Evolutionary conservation across 2,329 filamentous ascomycete species (phyloP), one percentile per base, ranked within the genome.

Genomic region (Xylariaceae sp.): DNA sequence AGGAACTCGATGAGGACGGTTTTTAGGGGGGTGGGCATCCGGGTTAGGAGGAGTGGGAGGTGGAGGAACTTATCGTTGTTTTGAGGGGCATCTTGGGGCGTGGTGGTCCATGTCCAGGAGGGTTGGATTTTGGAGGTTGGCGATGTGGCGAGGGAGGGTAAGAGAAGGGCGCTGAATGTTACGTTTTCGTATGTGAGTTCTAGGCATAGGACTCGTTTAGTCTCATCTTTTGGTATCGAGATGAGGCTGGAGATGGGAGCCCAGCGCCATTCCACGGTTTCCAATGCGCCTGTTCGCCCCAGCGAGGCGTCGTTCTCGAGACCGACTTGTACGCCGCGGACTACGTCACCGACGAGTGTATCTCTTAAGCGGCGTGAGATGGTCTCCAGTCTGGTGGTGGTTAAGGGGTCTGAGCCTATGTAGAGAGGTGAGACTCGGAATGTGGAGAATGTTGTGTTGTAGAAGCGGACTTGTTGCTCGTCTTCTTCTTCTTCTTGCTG

Each of bases 391-490:
- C 73, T 70, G 0, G 60, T 39, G 0, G 62, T 42, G 0, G 66
- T 67, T 1, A 81, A 66, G 0, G 58, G 38, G 2, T 72, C 64
- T 3, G 64, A 46, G 19, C 76, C 77, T 18, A 78, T 51, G 59
- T 75, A 74, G 1, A 83, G 67, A 1, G 79, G 78, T 0, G 80
- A 82, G 2, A 75, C 72, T 42, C 78, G 76, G 58, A 81, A 75
- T 6, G 75, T 75, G 3, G 79, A 77, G 55, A 81, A 83, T 12
- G 78, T 81, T 0, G 76, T 81, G 66, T 80, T 78, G 69, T 79
- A 80, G 62, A 83, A 77, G 2, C 72, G 72, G 19, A 71, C n/a
- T 15, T 36, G 43, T 36, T 22, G 32, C 12, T 39, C 39, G 11
- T 49, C 38, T 11, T 44, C 6, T 9, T 53, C 45, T 19, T 39